Evolutionary conservation across 2,329 filamentous ascomycete species (phyloP), one percentile per base, ranked within the genome.

Genomic region (Didymella pomorum): DNA sequence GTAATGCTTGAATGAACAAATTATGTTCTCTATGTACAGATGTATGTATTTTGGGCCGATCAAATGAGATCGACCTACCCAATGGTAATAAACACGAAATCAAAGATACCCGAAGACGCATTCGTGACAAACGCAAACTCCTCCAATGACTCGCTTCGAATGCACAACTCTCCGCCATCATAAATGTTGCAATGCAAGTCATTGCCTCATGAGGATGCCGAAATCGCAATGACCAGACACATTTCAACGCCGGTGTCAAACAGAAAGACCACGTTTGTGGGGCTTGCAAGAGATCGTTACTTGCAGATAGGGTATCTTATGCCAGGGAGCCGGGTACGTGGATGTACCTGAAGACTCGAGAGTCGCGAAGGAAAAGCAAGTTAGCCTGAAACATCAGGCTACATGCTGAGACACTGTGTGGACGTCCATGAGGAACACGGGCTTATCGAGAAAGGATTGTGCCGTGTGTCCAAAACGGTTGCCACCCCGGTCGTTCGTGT

Each of bases 401-500:
- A 7, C 35, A 42, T 20, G 44, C 50, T 58, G 50, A 50, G 41
- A 58, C 54, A 57, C 33, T 25, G 25, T 26, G 20, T 44, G 50
- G 28, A 31, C n/a, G 62, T 41, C 42, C 52, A 43, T 37, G 50
- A 69, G 67, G 70, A 69, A 71, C 69, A 58, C 54, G 59, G 62
- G 56, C 44, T 46, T 55, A 66, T 67, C 45, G 56, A 56, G 44
- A 65, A 61, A 62, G 62, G 62, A 66, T 64, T 56, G 58, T 53
- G 60, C 58, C 70, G 62, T 65, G 63, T 64, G 62, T 52, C 66
- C 48, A 69, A 74, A 69, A 61, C 58, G 63, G 71, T 60, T 61
- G 43, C 43, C 57, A 57, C 71, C 72, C 72, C 68, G 73, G 71
- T 66, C 66, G 63, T 65, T 67, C 58, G 65, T 54, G 55, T 72